Conservation (phyloP, 768 basidiomycete genomes). For the Auricularia heimuer region DNA sequence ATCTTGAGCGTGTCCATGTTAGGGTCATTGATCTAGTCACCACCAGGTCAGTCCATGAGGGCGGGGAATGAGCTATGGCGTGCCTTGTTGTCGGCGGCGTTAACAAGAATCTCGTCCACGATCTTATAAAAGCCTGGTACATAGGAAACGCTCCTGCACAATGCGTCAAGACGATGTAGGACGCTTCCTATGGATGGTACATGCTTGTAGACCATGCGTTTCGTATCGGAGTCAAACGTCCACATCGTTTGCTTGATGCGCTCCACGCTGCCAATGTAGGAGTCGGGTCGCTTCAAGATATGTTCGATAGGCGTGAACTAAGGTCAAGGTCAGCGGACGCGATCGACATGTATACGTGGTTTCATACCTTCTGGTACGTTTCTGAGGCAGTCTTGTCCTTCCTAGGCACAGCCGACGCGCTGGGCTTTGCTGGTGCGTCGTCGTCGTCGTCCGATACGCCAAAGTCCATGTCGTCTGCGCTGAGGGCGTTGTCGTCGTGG, state of each 20-base stretch:
- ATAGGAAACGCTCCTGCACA: slow-evolving; percentile 44
- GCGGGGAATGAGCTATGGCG: slow-evolving; percentile 13
- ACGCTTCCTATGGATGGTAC: slow-evolving; percentile 23
- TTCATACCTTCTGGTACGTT: slow-evolving; percentile 74
- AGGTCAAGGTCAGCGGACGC: slow-evolving; percentile 6
- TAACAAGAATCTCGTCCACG: slow-evolving; percentile 97
- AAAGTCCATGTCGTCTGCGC: slow-evolving; percentile 32
- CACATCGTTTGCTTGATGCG: slow-evolving; percentile 81
- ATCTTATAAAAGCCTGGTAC: slow-evolving; percentile 99
- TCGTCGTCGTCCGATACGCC: slow-evolving; percentile 30
- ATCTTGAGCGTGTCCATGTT: slow-evolving; percentile 90
- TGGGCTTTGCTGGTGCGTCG: slow-evolving; percentile 21
- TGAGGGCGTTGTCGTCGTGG: slow-evolving; percentile 48
- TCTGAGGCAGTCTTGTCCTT: slow-evolving; percentile 89
- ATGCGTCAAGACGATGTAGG: not conserved
- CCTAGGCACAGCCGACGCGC: slow-evolving; percentile 18
- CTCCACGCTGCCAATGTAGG: slow-evolving; percentile 95
- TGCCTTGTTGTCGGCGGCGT: slow-evolving; percentile 99
- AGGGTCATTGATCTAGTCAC: slow-evolving; percentile 72
- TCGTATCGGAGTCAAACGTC: slow-evolving; percentile 80
- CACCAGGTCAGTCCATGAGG: not conserved
- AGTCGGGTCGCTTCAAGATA: slow-evolving; percentile 83
- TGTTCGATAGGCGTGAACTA: slow-evolving; percentile 94
- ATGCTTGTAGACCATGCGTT: slow-evolving; percentile 74
- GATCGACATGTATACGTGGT: not conserved